Evolutionary conservation across 768 basidiomycete species (phyloP).

Genomic region (Lactifluus echinatus): DNA sequence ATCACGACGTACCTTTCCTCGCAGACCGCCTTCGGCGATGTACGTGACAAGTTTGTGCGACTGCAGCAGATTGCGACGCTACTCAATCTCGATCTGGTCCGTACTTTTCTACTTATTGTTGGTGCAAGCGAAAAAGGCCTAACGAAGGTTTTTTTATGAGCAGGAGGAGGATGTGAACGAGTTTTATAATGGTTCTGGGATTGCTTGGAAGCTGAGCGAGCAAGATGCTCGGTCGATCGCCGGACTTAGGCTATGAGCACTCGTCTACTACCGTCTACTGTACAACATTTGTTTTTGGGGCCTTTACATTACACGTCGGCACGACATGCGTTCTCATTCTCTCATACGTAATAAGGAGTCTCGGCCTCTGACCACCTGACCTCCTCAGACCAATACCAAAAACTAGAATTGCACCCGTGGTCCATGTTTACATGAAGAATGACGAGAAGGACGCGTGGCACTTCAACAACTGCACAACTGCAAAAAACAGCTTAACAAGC

Average conservation of each 20-base stretch:
- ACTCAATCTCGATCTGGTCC: slow-evolving; percentile 75
- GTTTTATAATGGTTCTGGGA: slow-evolving; percentile 89
- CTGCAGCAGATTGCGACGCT: slow-evolving; percentile 91
- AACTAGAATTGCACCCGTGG: no score
- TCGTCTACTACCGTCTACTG: no score
- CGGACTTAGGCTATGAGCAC: slow-evolving; percentile 31
- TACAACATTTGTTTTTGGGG: no score
- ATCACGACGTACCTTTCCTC: slow-evolving; percentile 76
- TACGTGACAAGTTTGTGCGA: slow-evolving; percentile 84
- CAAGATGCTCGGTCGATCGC: slow-evolving; percentile 69
- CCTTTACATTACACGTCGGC: no score
- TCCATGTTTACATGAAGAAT: no score
- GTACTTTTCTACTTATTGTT: slow-evolving; percentile 23
- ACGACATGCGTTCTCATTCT: no score
- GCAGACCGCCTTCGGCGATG: slow-evolving; percentile 84
- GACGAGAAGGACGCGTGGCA: no score
- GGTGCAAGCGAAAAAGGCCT: background rate
- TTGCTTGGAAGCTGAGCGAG: slow-evolving; percentile 74
- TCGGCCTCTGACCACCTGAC: no score
- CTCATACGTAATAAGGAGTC: no score
- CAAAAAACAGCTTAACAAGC: no score
- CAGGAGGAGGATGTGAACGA: slow-evolving; percentile 94
- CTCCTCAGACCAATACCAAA: no score
- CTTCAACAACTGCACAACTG: no score
- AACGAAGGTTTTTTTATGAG: slow-evolving; percentile 3